These are phyloP conservation scores for Mycena crocata DNA, from an alignment of 768 basidiomycete species.

Conservation along the genomic window DNA sequence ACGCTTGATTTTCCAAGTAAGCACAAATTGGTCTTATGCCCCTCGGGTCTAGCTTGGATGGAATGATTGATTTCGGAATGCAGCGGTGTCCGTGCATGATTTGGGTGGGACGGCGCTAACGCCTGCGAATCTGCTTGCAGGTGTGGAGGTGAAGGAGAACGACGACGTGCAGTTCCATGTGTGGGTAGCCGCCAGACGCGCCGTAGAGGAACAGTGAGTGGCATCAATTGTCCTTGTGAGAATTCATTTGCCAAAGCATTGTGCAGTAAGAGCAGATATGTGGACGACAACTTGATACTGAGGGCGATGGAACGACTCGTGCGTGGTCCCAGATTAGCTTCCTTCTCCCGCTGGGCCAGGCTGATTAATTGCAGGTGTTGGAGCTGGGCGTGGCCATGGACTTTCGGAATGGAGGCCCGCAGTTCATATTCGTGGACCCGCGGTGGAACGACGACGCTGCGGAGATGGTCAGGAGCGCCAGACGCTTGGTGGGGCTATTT, in stretches of 20 bases:
- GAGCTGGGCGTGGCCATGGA: conserved; percentile 60
- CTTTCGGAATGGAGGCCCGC: conserved; percentile 58
- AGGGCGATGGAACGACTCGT: conserved; percentile 21
- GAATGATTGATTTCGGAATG: not conserved
- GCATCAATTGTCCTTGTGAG: not conserved
- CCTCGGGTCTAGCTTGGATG: not conserved
- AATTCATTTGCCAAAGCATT: conserved; percentile 37
- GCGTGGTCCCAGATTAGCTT: conserved; percentile 10
- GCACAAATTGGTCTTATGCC: conserved; percentile 28
- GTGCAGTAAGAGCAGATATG: conserved; percentile 30
- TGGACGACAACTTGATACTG: not conserved
- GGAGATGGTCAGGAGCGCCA: conserved; percentile 57
- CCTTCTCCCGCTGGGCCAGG: not conserved
- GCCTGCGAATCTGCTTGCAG: conserved; percentile 44
- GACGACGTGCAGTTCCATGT: conserved; percentile 35
- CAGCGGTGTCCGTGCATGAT: conserved; percentile 44
- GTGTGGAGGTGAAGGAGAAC: conserved; percentile 30
- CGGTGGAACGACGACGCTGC: conserved; percentile 49
- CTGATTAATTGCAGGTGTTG: conserved; percentile 52
- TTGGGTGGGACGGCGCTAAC: conserved; percentile 48
- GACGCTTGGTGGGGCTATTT: conserved; percentile 54
- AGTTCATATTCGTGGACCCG: conserved; percentile 65
- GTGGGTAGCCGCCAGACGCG: conserved; percentile 40
- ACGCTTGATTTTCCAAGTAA: conserved; percentile 58
- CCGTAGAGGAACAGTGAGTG: conserved; percentile 48